Conservation (phyloP, 2,329 filamentous ascomycete species). For the Madurella fahalii region DNA sequence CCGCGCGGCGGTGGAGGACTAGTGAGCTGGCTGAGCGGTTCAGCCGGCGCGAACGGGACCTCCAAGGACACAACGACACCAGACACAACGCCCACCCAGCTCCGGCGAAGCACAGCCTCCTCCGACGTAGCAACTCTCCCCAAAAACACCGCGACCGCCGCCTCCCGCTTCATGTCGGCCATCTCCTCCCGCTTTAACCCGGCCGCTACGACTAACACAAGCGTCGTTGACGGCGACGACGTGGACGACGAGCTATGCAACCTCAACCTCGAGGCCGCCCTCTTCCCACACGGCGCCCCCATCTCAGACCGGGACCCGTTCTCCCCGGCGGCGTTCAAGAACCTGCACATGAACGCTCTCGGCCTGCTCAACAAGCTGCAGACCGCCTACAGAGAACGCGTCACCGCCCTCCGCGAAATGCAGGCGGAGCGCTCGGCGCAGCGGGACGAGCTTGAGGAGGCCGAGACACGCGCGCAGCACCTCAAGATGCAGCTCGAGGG, state of each 20-base stretch:
- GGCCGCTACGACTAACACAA: conserved; percentile 21
- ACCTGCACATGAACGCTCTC: conserved; percentile 54
- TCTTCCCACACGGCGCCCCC: conserved; percentile 46
- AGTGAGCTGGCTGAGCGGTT: conserved; percentile 33
- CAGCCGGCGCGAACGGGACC: conserved; percentile 16
- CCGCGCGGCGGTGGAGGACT: conserved; percentile 30
- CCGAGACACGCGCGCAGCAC: conserved; percentile 47
- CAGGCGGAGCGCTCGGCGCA: conserved; percentile 51
- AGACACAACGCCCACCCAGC: conserved; percentile 32
- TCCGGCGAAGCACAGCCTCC: conserved; percentile 27
- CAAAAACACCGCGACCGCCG: conserved; percentile 30
- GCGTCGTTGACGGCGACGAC: conserved; percentile 32
- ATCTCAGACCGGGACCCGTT: conserved; percentile 44
- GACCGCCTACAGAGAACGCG: conserved; percentile 53
- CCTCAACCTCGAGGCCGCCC: conserved; percentile 51
- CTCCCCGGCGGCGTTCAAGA: conserved; percentile 58
- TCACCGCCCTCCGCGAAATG: conserved; percentile 47
- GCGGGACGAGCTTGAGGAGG: conserved; percentile 53
- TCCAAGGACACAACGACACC: conserved; percentile 18
- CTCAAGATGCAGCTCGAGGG: conserved; percentile 58
- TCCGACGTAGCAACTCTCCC: conserved; percentile 32
- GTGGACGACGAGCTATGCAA: conserved; percentile 54
- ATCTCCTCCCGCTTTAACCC: conserved; percentile 38
- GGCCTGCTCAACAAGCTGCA: conserved; percentile 55
- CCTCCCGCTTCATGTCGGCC: conserved; percentile 44